Evolutionary conservation across 768 basidiomycete species (phyloP), one percentile per base, ranked within the genome.

Genomic region (Gelatoporia subvermispora): DNA sequence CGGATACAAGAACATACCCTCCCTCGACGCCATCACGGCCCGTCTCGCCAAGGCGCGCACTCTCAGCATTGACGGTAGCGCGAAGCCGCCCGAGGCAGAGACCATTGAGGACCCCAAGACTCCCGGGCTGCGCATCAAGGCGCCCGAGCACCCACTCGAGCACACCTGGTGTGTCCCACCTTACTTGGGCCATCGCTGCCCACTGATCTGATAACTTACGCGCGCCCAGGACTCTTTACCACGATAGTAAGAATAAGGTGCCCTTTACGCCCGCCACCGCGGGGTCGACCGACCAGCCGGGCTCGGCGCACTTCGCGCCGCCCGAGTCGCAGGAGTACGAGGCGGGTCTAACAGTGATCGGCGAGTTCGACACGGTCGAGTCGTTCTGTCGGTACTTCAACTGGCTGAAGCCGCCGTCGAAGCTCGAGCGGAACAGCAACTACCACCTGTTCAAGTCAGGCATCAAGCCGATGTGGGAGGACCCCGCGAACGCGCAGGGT

Each of bases 391-490:
- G 91, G 17, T 90, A 91, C 70, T 88, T 91, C 75, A 92, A 93
- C 68, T 93, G 90, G 90, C 82, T 92, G 53, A 93, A 93, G 66
- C 87, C 88, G 0, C 93, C 93, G 10, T 91, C 89, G 28, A 80
- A 82, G 60, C 79, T 95, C 28, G 88, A 93, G 59, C 83, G 83
- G 59, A 92, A 91, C 68, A 86, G 87, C 40, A 97, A 96, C 69
- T 93, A 95, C 59, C 93, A 97, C 63, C 76, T 97, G 47, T 96
- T 97, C 80, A 95, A 95, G 70, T 76, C 81, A 18, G 89, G 89
- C 16, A 93, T 93, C 72, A 91, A 92, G 62, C 91, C 91, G 13
- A 95, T 96, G 93, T 96, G 93, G 93, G 93, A 95, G 70, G 93
- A 95, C 64, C 79, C 80, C 24, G 88, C 91, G 46, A 96, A 96